Evolutionary conservation across 2,329 filamentous ascomycete genomes (phyloP), one percentile per base, ranked within the genome.

Genomic region (Stenocarpella maydis): DNA sequence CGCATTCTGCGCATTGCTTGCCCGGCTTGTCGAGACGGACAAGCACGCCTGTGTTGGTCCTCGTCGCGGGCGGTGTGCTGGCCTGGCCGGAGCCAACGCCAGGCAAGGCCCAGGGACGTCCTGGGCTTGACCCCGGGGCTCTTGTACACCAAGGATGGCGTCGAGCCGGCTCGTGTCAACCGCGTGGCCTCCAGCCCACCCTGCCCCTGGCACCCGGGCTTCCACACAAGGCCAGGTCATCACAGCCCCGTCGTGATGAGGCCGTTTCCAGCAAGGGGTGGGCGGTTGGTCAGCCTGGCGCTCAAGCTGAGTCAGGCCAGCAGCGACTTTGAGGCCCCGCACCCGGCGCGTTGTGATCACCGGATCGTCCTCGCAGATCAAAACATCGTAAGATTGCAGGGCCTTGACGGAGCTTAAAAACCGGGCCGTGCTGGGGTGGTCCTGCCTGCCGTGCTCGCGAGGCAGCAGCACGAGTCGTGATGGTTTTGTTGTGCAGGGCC

Each of bases 61-160:
- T 2, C 6, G 31, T n/a, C n/a, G 26, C 52, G 19, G 52, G 52
- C 28, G 52, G 52, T 54, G 28, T 54, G 52, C 43, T 4, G 39
- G 54, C 24, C 37, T 21, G 55, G 17, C 52, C 19, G 8, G 17
- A 45, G 17, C 55, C 37, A 41, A 45, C 37, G 37, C 21, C 53
- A 55, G 24, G 4, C 34, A 19, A 28, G 24, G 39, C 7, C 37
- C 26, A 31, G 50, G 26, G 17, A 53, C 50, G 17, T 19, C 26
- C 15, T 53, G 50, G n/a, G 12, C 34, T 53, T 61, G 45, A 61
- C 45, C 39, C 45, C 55, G 55, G 55, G 39, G 26, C 55, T 45
- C n/a, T 50, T 66, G 64, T 55, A n/a, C 34, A 55, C 45, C 64
- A 45, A 41, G 63, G 39, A 66, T 66, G 64, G 64, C 64, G 64